Evolutionary conservation across 352 stramenopile genomes (phyloP).

Genomic region (Pythium insidiosum): DNA sequence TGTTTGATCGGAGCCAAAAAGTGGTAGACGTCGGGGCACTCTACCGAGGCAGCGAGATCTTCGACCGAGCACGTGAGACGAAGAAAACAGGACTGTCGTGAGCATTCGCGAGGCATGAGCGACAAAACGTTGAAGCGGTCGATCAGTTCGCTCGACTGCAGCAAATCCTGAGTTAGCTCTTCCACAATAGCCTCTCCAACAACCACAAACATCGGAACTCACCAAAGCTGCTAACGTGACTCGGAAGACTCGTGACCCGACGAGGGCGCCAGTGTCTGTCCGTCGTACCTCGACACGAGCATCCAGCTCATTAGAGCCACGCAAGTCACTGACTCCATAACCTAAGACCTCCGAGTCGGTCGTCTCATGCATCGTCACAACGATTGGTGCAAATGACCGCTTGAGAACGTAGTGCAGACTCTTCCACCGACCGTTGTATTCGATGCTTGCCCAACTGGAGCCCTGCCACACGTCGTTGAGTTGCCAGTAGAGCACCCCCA

Average conservation of each 20-base stretch:
- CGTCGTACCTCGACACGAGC: constrained; percentile 7
- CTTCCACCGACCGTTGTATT: constrained; percentile 76
- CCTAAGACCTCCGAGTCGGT: background rate
- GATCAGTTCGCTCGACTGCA: constrained; percentile 2
- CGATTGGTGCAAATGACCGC: constrained; percentile 45
- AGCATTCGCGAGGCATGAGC: too few species aligned
- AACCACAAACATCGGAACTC: too few species aligned
- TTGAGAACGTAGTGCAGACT: constrained; percentile 71
- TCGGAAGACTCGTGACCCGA: too few species aligned
- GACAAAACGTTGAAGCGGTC: background rate
- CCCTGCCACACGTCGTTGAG: constrained; percentile 86
- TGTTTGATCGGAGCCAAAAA: constrained; percentile 72
- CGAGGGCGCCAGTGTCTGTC: constrained; percentile 1
- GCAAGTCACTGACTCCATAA: constrained; percentile 7
- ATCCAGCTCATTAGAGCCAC: background rate
- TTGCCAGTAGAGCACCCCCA: constrained; percentile 86
- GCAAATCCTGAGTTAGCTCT: background rate
- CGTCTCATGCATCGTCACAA: constrained; percentile 51
- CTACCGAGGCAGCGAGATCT: too few species aligned
- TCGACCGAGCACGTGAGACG: constrained; percentile 21
- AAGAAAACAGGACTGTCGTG: constrained; percentile 70
- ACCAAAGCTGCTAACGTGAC: too few species aligned
- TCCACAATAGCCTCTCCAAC: too few species aligned
- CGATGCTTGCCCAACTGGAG: constrained; percentile 82
- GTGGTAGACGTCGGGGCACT: constrained; percentile 42